A percentile compares a stretch with the other conserved stretches of the same genome.
These are phyloP conservation scores for Cladophialophora immunda DNA, from an alignment of 2,329 filamentous ascomycete species.

Conservation along the genomic window DNA sequence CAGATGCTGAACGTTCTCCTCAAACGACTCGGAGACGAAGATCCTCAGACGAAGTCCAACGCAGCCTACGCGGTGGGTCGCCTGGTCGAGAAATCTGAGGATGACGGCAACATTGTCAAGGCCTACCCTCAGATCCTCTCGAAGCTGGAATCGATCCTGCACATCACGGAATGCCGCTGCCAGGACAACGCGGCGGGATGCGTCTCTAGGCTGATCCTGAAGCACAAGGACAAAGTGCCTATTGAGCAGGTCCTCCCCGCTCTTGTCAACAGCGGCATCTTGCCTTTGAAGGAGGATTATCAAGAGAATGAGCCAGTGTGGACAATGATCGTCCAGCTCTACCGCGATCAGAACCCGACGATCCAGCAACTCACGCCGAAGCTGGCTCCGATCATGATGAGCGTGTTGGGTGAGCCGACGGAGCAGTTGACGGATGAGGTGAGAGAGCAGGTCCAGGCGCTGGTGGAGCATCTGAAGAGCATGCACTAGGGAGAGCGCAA, in stretches of 20 bases:
- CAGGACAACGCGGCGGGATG: slow-evolving; percentile 95
- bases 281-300: slow-evolving; percentile 91
- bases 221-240: slow-evolving; percentile 83
- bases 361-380: slow-evolving; percentile 56
- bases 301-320: slow-evolving; percentile 97
- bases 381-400: slow-evolving; percentile 57
- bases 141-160: slow-evolving; percentile 86
- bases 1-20: slow-evolving; percentile 80
- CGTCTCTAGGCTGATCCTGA: slow-evolving; percentile 88
- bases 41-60: slow-evolving; percentile 92
- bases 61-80: slow-evolving; percentile 90
- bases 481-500: slow-evolving; percentile 29
- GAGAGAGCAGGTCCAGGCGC: slow-evolving; percentile 55
- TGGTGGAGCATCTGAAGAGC: slow-evolving; percentile 57
- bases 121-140: slow-evolving; percentile 79
- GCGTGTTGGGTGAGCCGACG: slow-evolving; percentile 54
- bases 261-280: slow-evolving; percentile 69
- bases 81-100: slow-evolving; percentile 80
- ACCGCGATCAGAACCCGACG: slow-evolving; percentile 58
- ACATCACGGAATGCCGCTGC: slow-evolving; percentile 78
- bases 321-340: slow-evolving; percentile 87
- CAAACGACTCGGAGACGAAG: slow-evolving; percentile 87
- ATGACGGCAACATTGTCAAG: slow-evolving; percentile 76
- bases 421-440: slow-evolving; percentile 60
- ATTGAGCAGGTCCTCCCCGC: slow-evolving; percentile 82